Base-by-base conservation (phyloP, 1,284 basidiomycete species). In the Ustilago curta region DNA sequence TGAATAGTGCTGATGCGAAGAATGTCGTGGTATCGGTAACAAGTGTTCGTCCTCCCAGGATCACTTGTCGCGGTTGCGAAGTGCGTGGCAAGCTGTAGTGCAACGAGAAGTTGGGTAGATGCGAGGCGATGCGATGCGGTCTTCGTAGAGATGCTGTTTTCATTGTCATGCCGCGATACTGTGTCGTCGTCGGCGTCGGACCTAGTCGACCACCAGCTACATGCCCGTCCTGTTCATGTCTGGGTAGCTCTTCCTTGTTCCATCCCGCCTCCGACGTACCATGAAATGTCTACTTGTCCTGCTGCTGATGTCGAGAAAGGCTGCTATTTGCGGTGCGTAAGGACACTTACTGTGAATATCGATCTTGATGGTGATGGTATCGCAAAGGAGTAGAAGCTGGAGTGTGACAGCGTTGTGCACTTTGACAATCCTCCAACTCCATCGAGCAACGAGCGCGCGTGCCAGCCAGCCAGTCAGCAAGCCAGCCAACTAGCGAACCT, bases 341-440 rank as follows among this genome's bases (percentile, higher is more conserved):
- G 45, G 14, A 63, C 58, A 73, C 70, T 73, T 63, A 73, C 70
- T 69, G 50, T 69, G 56, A 59, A 73, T 73, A 73, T 73, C 65
- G 65, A 67, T 73, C 70, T 73, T 68, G 65, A 73, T 43, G 57
- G 65, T 68, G 65, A 65, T 72, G 70, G 70, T 72, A 68, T 72
- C 61, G 48, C 68, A 69, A 48, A 65, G 43, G 70, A 64, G 59
- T 68, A 53, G 58, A 47, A 29, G 48, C 31, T n/a, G 19, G 32
- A 51, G 48, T 29, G n/a, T 21, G 51, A 37, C 45, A 43, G 50
- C 47, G 55, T 54, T 48, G 66, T 27, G 23, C 14, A 37, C 32
- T 29, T 47, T 21, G 23, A 21, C 55, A 19, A 48, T 29, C 37
- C 16, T 39, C n/a, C 39, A 57, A 8, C 44, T 57, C 54, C 23